These are phyloP conservation scores for Sporothrix euskadiensis DNA, from an alignment of 2,329 filamentous ascomycete genomes.

Conservation along the genomic window DNA sequence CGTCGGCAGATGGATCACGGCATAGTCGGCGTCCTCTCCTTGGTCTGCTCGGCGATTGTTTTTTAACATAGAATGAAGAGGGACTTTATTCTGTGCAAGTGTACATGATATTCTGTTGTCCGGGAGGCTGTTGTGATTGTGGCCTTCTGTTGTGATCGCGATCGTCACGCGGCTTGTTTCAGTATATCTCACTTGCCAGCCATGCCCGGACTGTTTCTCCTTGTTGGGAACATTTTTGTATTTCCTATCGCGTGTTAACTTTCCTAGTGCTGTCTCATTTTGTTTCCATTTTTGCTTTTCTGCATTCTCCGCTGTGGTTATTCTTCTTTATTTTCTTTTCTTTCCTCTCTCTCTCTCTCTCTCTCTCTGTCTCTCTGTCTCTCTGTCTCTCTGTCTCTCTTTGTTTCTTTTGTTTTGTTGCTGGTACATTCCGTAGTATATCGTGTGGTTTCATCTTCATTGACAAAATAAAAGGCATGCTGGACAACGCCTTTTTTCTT, in stretches of 20 bases:
- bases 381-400: no score
- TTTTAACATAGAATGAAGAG: no score
- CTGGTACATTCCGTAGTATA: not conserved
- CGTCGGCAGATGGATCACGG: not conserved
- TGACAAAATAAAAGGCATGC: not conserved
- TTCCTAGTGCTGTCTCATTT: not conserved
- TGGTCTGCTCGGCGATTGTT: not conserved
- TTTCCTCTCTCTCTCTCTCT: not conserved
- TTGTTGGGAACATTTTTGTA: not conserved
- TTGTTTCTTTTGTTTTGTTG: not conserved
- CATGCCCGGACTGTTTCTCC: not conserved
- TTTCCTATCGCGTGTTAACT: not conserved
- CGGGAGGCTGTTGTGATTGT: not conserved
- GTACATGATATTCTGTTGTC: not conserved
- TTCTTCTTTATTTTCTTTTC: not conserved
- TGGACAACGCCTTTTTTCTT: not conserved
- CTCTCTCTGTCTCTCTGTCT: not conserved
- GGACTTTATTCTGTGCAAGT: no score
- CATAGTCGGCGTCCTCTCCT: not conserved
- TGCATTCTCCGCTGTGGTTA: not conserved
- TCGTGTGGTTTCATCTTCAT: slow-evolving; percentile 1
- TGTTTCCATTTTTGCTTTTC: not conserved
- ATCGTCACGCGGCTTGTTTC: not conserved
- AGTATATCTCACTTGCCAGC: not conserved
- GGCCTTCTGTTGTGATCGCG: not conserved